A percentile compares a stretch with the other conserved stretches of the same genome.
Conservation (phyloP, 371 early-diverging fungal species). For the Smittium mucronatum region DNA sequence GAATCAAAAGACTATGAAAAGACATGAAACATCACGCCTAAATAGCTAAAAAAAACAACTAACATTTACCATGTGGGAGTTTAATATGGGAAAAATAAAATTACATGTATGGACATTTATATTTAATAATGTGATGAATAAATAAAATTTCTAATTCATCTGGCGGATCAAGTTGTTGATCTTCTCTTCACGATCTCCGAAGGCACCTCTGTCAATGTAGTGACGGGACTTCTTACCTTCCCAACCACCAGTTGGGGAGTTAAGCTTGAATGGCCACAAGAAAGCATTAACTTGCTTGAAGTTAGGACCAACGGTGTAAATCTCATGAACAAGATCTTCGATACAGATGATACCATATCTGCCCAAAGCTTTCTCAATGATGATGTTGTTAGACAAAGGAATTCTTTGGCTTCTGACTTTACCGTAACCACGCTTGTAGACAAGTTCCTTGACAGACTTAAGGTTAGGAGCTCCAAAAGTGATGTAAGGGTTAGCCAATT, state of each 20-base stretch:
- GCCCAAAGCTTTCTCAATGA: slow-evolving; percentile 92
- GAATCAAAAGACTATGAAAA: too few species aligned
- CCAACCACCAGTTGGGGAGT: slow-evolving; percentile 97
- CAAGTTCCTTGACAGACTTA: slow-evolving; percentile 95
- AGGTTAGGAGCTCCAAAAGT: slow-evolving; percentile 96
- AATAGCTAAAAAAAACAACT: too few species aligned
- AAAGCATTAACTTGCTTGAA: slow-evolving; percentile 97
- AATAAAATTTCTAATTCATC: slow-evolving; percentile 85
- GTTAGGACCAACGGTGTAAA: slow-evolving; percentile 96
- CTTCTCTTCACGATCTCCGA: slow-evolving; percentile 89
- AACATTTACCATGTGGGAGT: neutral
- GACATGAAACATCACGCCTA: too few species aligned
- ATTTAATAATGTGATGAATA: too few species aligned
- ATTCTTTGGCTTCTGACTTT: slow-evolving; percentile 95
- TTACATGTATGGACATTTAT: too few species aligned
- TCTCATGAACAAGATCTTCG: slow-evolving; percentile 98
- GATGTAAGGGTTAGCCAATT: slow-evolving; percentile 95
- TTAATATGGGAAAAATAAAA: neutral
- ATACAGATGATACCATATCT: slow-evolving; percentile 94
- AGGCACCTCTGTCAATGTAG: slow-evolving; percentile 97
- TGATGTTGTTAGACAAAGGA: slow-evolving; percentile 91
- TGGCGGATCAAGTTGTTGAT: slow-evolving; percentile 89
- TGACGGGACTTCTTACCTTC: slow-evolving; percentile 86
- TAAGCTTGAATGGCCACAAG: slow-evolving; percentile 99
- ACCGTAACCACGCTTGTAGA: slow-evolving; percentile 99